These are phyloP conservation scores for Tuber umbilicatum DNA, from an alignment of 495 filamentous ascomycete genomes.

Conservation along the genomic window DNA sequence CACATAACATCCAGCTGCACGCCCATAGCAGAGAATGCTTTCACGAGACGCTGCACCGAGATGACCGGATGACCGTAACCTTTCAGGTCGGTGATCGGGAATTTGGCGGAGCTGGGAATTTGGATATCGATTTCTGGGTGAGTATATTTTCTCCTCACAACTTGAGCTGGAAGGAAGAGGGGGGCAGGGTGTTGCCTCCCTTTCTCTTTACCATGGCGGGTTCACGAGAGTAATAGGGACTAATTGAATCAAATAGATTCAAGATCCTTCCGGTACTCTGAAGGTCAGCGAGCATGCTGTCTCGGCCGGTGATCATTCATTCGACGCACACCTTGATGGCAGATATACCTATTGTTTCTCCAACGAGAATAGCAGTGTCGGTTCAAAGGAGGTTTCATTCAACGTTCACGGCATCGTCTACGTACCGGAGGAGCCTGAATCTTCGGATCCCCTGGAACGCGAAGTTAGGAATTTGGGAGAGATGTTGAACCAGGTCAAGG, in stretches of 20 bases:
- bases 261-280: constrained; percentile 67
- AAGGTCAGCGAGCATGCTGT: constrained; percentile 69
- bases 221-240: background rate
- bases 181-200: background rate
- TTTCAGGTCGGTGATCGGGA: constrained; percentile 97
- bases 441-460: constrained; percentile 78
- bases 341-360: constrained; percentile 97
- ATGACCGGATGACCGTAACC: constrained; percentile 96
- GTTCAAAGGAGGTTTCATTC: constrained; percentile 94
- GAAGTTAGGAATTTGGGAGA: constrained; percentile 87
- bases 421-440: constrained; percentile 77
- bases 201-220: background rate
- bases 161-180: background rate
- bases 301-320: constrained; percentile 87
- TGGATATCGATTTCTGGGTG: constrained; percentile 99
- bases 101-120: constrained; percentile 87
- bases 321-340: constrained; percentile 76
- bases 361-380: constrained; percentile 89
- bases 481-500: constrained; percentile 80
- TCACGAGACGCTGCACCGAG: constrained; percentile 83
- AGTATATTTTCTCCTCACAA: constrained; percentile 32
- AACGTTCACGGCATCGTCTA: constrained; percentile 99
- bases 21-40: constrained; percentile 94
- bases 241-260: constrained; percentile 55
- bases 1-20: constrained; percentile 91